Evolutionary conservation across 192 early-diverging fungal species (phyloP), one percentile per base, ranked within the genome.

Genomic region (Backusella mclennaniae): DNA sequence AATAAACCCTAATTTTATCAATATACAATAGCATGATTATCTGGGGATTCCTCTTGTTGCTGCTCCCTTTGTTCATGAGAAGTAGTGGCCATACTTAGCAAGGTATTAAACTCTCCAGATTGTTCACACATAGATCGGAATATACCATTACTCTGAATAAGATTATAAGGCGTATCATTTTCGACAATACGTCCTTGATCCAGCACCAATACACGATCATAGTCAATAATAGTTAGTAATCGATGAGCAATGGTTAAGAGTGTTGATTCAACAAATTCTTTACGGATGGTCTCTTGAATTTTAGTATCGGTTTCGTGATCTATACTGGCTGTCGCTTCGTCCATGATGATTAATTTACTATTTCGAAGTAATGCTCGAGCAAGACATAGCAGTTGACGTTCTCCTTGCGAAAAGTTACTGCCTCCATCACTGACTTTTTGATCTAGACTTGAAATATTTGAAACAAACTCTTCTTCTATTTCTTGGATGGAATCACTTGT

Each of bases 241-340:
- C 87, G 78, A 76, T 88, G 87, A 2, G 87, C 87, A 74, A 88
- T 88, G 52, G 84, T 85, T 31, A 88, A 76, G 6, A 88, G 76
- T 1, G 87, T 88, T 9, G 89, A 89, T 44, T 90, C 80, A 35
- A 84, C 81, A 83, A 95, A 94, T 67, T 87, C 86, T 66, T 90
- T 84, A 41, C 93, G 89, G 71, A 98, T 95, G 0, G 95, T 93
- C 12, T 79, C 82, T 83, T 98, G 96, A 77, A 98, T 97, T 29
- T 85, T 85, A 29, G 85, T 83, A 76, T 98, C 96, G 0, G 94
- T 96, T 26, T 91, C 89, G 76, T 90, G 89, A 76, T 98, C 96
- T 0, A 98, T 94, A 1, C 89, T 89, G 6, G 95, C 95, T 0
- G 97, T 98, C 1, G 96, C 96, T 82, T 96, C 95, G 75, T 96